Evolutionary conservation across 1,284 basidiomycete species (phyloP).

Genomic region (Heterobasidion parviporum): DNA sequence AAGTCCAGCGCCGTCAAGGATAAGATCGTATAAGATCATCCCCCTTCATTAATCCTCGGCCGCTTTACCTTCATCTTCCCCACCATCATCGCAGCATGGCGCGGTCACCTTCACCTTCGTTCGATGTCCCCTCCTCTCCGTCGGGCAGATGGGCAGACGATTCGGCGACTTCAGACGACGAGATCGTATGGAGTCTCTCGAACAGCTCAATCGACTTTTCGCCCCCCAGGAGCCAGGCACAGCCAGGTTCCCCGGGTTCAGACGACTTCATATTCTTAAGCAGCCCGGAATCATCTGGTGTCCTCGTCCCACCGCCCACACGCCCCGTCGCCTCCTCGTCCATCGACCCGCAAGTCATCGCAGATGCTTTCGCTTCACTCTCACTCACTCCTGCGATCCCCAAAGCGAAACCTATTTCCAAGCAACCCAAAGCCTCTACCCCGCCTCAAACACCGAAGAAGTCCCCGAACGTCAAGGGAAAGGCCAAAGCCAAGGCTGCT

Average conservation of each 20-base stretch:
- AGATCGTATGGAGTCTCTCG: constrained; percentile 38
- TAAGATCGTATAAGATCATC: too few relatives aligned
- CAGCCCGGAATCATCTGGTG: constrained; percentile 5
- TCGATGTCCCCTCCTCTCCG: constrained; percentile 15
- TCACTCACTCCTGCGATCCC: constrained; percentile 10
- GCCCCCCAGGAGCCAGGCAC: background rate
- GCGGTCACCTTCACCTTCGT: constrained; percentile 11
- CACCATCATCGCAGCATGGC: constrained; percentile 2
- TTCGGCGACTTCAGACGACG: constrained; percentile 37
- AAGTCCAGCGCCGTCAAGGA: background rate
- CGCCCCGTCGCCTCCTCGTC: background rate
- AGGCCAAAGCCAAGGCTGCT: background rate
- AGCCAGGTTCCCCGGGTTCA: constrained; percentile 7
- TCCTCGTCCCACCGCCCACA: background rate
- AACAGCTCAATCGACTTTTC: constrained; percentile 5
- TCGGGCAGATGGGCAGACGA: constrained; percentile 14
- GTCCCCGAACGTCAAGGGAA: background rate
- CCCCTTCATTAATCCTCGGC: background rate
- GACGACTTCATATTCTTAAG: constrained; percentile 13
- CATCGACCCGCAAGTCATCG: constrained; percentile 10
- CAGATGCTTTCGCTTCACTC: constrained; percentile 16
- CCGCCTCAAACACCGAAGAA: background rate
- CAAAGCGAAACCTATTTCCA: constrained; percentile 1
- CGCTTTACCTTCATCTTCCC: background rate
- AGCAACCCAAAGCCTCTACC: background rate